These are phyloP conservation scores for Apophysomyces trapeziformis DNA, from an alignment of 371 early-diverging fungal genomes.

Conservation along the genomic window DNA sequence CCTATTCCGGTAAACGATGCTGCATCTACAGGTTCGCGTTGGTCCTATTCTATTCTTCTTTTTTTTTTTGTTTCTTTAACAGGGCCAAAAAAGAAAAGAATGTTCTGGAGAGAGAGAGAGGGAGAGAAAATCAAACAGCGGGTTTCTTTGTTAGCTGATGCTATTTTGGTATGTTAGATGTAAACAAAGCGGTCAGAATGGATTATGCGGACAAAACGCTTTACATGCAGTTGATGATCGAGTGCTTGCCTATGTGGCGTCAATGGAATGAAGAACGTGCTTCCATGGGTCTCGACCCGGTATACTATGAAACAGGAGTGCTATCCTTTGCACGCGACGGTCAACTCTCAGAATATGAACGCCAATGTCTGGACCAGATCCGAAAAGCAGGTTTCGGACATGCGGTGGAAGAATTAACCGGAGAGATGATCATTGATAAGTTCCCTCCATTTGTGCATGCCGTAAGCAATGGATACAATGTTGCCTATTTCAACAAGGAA, in stretches of 20 bases:
- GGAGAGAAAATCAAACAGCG: too few relatives aligned
- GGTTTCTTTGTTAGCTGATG: too few relatives aligned
- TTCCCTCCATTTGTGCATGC: constrained; percentile 41
- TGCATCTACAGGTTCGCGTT: constrained; percentile 39
- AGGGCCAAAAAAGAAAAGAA: background rate
- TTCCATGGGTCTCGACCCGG: constrained; percentile 25
- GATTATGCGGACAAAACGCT: constrained; percentile 53
- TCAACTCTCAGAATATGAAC: constrained; percentile 43
- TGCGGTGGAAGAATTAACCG: constrained; percentile 34
- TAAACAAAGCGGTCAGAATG: constrained; percentile 56
- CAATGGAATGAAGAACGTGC: constrained; percentile 57
- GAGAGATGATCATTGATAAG: constrained; percentile 27
- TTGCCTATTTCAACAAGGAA: constrained; percentile 42
- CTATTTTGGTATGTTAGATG: constrained; percentile 28
- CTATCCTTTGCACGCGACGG: constrained; percentile 35
- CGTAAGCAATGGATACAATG: constrained; percentile 37
- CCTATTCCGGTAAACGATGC: constrained; percentile 50
- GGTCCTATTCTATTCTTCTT: too few relatives aligned
- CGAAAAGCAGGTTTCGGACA: constrained; percentile 43
- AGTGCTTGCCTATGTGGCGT: constrained; percentile 50
- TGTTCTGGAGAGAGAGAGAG: background rate
- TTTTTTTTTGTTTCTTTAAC: too few relatives aligned
- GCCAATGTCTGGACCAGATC: constrained; percentile 31
- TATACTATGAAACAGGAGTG: constrained; percentile 47
- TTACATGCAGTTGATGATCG: constrained; percentile 47